phyloP scores from a whole-genome alignment of 2,329 filamentous ascomycete genomes.

The Cadophora sp. region DNA sequence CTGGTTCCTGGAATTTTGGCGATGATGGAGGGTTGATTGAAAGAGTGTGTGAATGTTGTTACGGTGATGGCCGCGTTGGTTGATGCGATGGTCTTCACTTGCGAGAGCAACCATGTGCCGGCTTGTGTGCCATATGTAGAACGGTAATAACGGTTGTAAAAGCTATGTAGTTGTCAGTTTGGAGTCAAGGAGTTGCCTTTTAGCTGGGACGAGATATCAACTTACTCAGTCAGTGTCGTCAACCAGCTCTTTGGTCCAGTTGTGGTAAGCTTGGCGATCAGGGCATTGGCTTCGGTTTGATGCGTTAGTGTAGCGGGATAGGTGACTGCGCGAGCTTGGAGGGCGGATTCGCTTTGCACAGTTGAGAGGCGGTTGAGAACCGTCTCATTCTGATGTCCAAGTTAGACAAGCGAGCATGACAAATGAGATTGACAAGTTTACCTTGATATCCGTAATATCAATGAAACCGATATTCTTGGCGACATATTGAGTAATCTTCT shows the following conservation, averaged over 20 bases:
- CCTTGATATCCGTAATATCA: slow-evolving; percentile 31
- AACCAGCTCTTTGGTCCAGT: slow-evolving; percentile 26
- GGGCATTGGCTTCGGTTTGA: slow-evolving; percentile 23
- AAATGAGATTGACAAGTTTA: neutral
- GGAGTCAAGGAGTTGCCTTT: neutral
- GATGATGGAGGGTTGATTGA: slow-evolving; percentile 27
- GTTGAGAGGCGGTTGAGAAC: slow-evolving; percentile 16
- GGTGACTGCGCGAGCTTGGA: slow-evolving; percentile 24
- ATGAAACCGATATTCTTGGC: slow-evolving; percentile 31
- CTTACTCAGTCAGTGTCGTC: slow-evolving; percentile 26
- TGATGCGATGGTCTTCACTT: slow-evolving; percentile 25
- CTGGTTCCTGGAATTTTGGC: slow-evolving; percentile 28
- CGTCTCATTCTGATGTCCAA: slow-evolving; percentile 1
- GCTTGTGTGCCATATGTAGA: slow-evolving; percentile 24
- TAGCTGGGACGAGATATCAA: neutral
- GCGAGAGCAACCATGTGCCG: slow-evolving; percentile 22
- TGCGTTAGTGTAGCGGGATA: slow-evolving; percentile 27
- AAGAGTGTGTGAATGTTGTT: slow-evolving; percentile 24
- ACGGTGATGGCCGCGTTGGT: slow-evolving; percentile 25
- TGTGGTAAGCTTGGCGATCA: slow-evolving; percentile 21
- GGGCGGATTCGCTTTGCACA: neutral
- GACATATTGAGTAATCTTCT: slow-evolving; percentile 30
- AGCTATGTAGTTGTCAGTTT: slow-evolving; percentile 7
- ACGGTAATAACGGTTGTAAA: slow-evolving; percentile 26
- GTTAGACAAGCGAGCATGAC: neutral